Evolutionary conservation across 2,329 filamentous ascomycete species (phyloP).

Genomic region (Fusarium nanum): DNA sequence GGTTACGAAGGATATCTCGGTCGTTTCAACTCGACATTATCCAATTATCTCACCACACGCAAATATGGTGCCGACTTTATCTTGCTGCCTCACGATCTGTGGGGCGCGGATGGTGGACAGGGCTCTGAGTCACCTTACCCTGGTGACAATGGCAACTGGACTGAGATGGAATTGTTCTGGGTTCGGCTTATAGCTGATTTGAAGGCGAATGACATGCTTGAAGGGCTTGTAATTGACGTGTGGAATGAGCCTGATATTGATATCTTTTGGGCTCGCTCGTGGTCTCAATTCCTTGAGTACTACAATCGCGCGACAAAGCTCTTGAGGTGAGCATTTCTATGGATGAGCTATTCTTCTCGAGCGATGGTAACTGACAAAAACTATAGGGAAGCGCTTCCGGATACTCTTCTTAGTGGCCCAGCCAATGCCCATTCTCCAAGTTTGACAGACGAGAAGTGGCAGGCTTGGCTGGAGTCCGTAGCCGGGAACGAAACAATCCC

Average conservation of each 20-base stretch:
- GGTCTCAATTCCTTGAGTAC: neutral
- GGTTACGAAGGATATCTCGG: conserved; percentile 1
- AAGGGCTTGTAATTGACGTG: neutral
- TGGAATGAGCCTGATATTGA: conserved; percentile 7
- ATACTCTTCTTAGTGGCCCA: neutral
- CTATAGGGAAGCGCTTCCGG: neutral
- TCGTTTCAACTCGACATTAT: neutral
- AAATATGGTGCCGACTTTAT: neutral
- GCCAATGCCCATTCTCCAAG: neutral
- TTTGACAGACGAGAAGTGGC: neutral
- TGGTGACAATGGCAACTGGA: neutral
- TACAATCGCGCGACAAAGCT: neutral
- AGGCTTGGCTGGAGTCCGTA: neutral
- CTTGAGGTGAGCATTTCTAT: neutral
- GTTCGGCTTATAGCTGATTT: neutral
- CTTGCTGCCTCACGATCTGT: neutral
- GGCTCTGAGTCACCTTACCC: neutral
- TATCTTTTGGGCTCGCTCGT: neutral
- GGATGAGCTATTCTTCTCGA: too few species aligned
- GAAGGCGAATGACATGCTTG: neutral
- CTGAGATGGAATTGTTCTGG: neutral
- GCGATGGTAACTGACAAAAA: neutral
- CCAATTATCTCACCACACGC: neutral
- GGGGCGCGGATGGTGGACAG: neutral
- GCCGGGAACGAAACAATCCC: neutral